These are phyloP conservation scores for Jacaranda copaia DNA, from an alignment of 257 asterid genomes.

Conservation along the genomic window DNA sequence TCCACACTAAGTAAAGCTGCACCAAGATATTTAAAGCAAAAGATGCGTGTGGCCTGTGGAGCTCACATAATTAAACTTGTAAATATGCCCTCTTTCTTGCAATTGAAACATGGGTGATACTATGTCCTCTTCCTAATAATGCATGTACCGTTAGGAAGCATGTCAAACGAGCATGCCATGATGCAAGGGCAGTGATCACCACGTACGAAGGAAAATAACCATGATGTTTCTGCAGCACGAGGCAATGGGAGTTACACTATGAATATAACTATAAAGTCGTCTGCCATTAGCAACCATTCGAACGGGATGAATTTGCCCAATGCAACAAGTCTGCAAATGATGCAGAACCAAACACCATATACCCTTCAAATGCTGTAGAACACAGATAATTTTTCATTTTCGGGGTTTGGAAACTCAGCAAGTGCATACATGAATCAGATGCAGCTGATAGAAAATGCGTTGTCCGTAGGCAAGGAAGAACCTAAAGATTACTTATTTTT, in stretches of 20 bases:
- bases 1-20: too few relatives aligned
- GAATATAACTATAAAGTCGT: slow-evolving; percentile 54
- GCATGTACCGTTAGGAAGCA: slow-evolving; percentile 31
- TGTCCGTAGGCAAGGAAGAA: slow-evolving; percentile 68
- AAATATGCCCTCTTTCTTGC: too few relatives aligned
- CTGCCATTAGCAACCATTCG: slow-evolving; percentile 45
- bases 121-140: too few relatives aligned
- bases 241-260: slow-evolving; percentile 68
- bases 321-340: slow-evolving; percentile 46
- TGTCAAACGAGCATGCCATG: slow-evolving; percentile 93
- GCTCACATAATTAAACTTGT: too few relatives aligned
- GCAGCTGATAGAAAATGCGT: slow-evolving; percentile 27
- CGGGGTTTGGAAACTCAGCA: slow-evolving; percentile 55
- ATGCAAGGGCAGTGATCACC: slow-evolving; percentile 83
- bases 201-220: slow-evolving; percentile 97
- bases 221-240: slow-evolving; percentile 92
- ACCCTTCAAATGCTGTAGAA: too few relatives aligned
- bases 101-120: neutral
- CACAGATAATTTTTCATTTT: slow-evolving; percentile 49
- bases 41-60: too few relatives aligned
- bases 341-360: slow-evolving; percentile 38
- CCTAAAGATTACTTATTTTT: slow-evolving; percentile 60
- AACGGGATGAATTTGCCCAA: slow-evolving; percentile 47
- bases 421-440: slow-evolving; percentile 50
- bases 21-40: too few relatives aligned